Evolutionary conservation across 140 eudicot species (phyloP), one percentile per base, ranked within the genome.

Genomic region (Flaveria floridana): DNA sequence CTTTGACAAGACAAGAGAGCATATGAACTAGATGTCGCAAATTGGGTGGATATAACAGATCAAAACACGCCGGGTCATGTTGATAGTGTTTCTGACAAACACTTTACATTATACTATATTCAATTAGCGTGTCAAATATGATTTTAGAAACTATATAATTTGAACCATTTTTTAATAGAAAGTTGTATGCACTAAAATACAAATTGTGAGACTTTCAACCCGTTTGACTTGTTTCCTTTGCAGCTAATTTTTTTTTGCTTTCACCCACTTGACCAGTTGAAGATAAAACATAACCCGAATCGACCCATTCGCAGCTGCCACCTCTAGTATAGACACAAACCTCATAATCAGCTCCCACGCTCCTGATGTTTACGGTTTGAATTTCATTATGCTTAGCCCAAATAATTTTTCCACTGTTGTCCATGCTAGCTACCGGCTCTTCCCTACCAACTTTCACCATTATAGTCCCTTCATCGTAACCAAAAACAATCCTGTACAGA

Each of bases 341-440:
- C 94, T 89, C 97, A 76, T 87, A 84, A 78, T 84, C 94, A 62
- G 96, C 91, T 65, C 94, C 96, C 65, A 89, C 96, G 55, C 89
- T 87, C 82, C 77, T 85, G 57, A 91, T 84, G 81, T 91, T 90
- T n/a, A 87, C 97, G 0, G 97, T 91, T 76, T 91, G 97, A 64
- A 91, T 85, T 75, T 91, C 97, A 85, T 91, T 91, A 73, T 91
- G 94, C 85, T 89, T 91, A 23, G 97, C 97, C 96, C 96, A 91
- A 62, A 91, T 87, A 20, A 91, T 87, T 82, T 91, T 91, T 10
- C 97, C 97, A 44, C 96, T 84, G 76, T 81, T 91, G 71, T 51
- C 86, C 89, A 83, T 79, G 70, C 84, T 76, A 71, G 82, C 84
- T 15, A 76, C 84, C 42, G 87, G 84, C 70, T 69, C 84, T 79